Percentiles rank a stretch among this genome's conserved stretches.
Conservation (phyloP, 805 yeast species). For the Teunomyces cretensis region DNA sequence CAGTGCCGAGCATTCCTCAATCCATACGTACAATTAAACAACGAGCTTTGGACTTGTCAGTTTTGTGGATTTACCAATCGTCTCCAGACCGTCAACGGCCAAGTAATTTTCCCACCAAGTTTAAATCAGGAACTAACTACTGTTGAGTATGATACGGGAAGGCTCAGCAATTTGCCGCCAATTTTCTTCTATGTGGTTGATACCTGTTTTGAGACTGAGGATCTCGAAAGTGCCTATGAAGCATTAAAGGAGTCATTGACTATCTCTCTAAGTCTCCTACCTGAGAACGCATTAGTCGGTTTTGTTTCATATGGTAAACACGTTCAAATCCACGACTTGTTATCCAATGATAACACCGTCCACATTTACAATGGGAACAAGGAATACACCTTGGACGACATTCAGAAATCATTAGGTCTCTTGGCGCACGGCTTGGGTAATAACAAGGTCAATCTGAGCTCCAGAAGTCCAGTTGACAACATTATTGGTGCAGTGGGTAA, state of each 20-base stretch:
- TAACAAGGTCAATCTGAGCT: slow-evolving; percentile 14
- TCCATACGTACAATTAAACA: slow-evolving; percentile 46
- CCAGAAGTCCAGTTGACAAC: slow-evolving; percentile 15
- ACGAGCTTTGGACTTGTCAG: slow-evolving; percentile 54
- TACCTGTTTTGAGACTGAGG: slow-evolving; percentile 53
- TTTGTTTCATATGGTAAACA: slow-evolving; percentile 59
- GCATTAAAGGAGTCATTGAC: slow-evolving; percentile 52
- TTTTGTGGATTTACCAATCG: slow-evolving; percentile 52
- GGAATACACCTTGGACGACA: slow-evolving; percentile 46
- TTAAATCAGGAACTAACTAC: slow-evolving; percentile 43
- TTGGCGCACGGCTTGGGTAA: slow-evolving; percentile 24
- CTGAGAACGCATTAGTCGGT: slow-evolving; percentile 56
- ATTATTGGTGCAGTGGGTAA: slow-evolving; percentile 23
- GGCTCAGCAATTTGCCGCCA: slow-evolving; percentile 41
- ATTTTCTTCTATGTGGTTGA: slow-evolving; percentile 58
- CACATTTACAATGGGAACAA: slow-evolving; percentile 58
- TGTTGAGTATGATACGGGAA: slow-evolving; percentile 49
- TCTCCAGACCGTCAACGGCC: slow-evolving; percentile 21
- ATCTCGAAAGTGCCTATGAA: slow-evolving; percentile 37
- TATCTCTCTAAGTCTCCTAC: slow-evolving; percentile 47
- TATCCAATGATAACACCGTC: slow-evolving; percentile 19
- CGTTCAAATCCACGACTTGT: slow-evolving; percentile 57
- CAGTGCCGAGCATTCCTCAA: slow-evolving; percentile 55
- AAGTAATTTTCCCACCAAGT: slow-evolving; percentile 30
- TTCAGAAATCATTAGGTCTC: slow-evolving; percentile 48